A percentile compares a stretch with the other conserved stretches of the same genome.
phyloP scores from a whole-genome alignment of 169 alveolate species.

The Theileria orientalis region DNA sequence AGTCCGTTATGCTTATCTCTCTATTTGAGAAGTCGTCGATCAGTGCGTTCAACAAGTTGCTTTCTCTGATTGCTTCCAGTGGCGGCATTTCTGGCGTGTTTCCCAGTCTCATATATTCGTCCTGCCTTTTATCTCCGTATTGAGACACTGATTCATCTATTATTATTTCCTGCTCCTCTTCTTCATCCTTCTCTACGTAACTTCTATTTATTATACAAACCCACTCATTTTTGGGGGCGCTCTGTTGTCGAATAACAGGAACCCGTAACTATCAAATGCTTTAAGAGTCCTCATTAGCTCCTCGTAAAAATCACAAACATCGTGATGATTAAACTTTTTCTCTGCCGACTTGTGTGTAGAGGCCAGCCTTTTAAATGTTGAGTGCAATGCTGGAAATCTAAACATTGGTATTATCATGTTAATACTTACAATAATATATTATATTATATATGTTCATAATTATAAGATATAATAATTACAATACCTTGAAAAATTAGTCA shows the following conservation, averaged over 20 bases:
- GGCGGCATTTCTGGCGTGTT: conserved; percentile 71
- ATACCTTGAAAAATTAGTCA: conserved; percentile 61
- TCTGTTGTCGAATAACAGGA: conserved; percentile 44
- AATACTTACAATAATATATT: not conserved
- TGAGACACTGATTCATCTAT: conserved; percentile 64
- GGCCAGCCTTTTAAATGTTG: conserved; percentile 43
- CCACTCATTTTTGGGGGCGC: not conserved
- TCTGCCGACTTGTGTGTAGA: not conserved
- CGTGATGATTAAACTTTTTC: conserved; percentile 33
- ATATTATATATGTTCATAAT: not conserved
- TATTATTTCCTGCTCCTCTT: conserved; percentile 5
- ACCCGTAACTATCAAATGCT: conserved; percentile 62
- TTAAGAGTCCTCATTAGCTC: conserved; percentile 52
- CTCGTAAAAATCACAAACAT: conserved; percentile 60
- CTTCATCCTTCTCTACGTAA: not conserved
- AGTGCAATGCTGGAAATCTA: conserved; percentile 53
- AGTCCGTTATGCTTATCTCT: conserved; percentile 33
- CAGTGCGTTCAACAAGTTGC: conserved; percentile 40
- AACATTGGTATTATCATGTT: not conserved
- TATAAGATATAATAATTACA: not conserved
- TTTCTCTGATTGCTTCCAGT: conserved; percentile 65
- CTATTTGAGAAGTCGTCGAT: conserved; percentile 54
- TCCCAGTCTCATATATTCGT: conserved; percentile 59
- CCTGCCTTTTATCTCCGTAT: conserved; percentile 49
- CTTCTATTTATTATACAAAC: not conserved